Conservation (phyloP, 257 asterid species). For the Handroanthus guayacan region DNA sequence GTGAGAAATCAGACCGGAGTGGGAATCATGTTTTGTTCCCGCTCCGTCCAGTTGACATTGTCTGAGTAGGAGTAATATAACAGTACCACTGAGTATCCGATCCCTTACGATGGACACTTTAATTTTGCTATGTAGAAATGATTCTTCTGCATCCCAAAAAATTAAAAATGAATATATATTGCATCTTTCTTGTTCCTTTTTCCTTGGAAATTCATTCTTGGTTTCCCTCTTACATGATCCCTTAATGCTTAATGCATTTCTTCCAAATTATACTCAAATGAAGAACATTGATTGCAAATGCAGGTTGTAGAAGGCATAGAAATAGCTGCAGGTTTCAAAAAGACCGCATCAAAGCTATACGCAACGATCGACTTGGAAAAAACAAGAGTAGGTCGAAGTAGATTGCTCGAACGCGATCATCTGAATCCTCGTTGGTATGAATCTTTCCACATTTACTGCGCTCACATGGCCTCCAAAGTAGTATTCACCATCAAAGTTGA, state of each 20-base stretch:
- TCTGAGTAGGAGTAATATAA: too few species aligned
- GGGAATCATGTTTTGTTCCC: too few species aligned
- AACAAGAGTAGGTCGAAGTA: conserved; percentile 41
- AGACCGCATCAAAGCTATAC: conserved; percentile 38
- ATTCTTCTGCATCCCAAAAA: too few species aligned
- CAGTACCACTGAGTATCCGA: too few species aligned
- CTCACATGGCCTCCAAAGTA: conserved; percentile 41
- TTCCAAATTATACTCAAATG: background rate
- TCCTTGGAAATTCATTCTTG: background rate
- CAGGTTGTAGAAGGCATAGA: conserved; percentile 43
- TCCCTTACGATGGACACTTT: too few species aligned
- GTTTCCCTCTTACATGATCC: too few species aligned
- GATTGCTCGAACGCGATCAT: conserved; percentile 36
- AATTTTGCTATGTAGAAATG: too few species aligned
- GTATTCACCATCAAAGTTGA: conserved; percentile 42
- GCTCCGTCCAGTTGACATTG: too few species aligned
- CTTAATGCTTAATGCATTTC: background rate
- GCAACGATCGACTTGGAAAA: conserved; percentile 42
- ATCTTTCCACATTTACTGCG: conserved; percentile 47
- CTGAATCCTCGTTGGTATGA: conserved; percentile 47
- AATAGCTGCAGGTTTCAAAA: conserved; percentile 33
- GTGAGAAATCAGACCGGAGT: too few species aligned
- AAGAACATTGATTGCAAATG: background rate
- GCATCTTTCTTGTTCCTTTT: background rate
- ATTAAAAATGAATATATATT: background rate